These are phyloP conservation scores for Botrytis elliptica DNA, from an alignment of 2,329 filamentous ascomycete species.

Conservation along the genomic window DNA sequence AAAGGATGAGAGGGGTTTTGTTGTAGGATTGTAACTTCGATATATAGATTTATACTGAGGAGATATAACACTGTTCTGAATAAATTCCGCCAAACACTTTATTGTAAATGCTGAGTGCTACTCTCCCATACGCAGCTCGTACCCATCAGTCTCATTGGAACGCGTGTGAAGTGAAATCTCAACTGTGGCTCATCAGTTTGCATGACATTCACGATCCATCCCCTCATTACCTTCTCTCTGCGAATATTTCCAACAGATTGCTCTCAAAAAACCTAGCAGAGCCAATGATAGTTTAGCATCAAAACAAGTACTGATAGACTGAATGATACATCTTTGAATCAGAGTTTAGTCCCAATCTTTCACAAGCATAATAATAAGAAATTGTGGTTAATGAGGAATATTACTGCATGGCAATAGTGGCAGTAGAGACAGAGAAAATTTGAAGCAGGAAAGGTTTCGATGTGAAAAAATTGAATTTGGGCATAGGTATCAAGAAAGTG, in stretches of 20 bases:
- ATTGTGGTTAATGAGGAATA: too few relatives aligned
- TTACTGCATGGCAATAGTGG: too few relatives aligned
- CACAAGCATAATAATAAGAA: too few relatives aligned
- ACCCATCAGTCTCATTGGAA: neutral
- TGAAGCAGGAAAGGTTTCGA: neutral
- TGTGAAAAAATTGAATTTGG: too few relatives aligned
- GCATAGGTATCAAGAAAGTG: neutral
- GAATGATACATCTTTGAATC: too few relatives aligned
- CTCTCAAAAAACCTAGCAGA: neutral
- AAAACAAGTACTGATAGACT: neutral
- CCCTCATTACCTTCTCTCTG: too few relatives aligned
- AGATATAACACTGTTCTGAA: neutral
- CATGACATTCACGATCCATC: too few relatives aligned
- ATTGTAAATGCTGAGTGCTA: neutral
- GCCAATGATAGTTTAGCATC: accelerated
- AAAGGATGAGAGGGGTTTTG: neutral
- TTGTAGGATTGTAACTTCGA: neutral
- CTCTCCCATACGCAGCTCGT: neutral
- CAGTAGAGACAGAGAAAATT: neutral
- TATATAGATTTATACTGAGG: neutral
- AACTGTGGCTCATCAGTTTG: too few relatives aligned
- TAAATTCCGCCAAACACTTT: accelerated
- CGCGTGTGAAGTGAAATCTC: neutral
- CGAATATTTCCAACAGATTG: too few relatives aligned
- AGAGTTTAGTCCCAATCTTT: too few relatives aligned